phyloP scores from a whole-genome alignment of 1,284 basidiomycete species.

The Tilletia caries region DNA sequence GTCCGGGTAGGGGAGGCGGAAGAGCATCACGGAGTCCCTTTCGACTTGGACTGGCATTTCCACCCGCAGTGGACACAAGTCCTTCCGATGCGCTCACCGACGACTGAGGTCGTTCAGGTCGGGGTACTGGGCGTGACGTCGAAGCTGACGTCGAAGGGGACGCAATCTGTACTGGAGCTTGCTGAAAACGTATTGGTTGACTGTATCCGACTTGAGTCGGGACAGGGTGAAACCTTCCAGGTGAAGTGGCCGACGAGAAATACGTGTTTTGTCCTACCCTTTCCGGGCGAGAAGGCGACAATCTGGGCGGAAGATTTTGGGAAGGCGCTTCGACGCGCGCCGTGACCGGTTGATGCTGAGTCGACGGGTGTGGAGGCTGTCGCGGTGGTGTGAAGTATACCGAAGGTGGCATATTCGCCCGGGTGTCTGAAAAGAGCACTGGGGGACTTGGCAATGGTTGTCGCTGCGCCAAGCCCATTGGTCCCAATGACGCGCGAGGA shows the following conservation, averaged over 20 bases:
- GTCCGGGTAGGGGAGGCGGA: constrained; percentile 22
- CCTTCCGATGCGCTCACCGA: no score
- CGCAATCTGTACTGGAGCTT: background rate
- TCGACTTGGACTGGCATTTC: background rate
- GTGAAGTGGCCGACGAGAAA: no score
- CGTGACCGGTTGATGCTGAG: background rate
- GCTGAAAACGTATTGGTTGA: no score
- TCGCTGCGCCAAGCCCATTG: background rate
- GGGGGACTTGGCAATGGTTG: background rate
- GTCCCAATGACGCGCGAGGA: background rate
- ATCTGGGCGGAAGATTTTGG: no score
- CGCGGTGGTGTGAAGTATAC: background rate
- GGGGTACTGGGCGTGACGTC: no score
- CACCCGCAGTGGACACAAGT: background rate
- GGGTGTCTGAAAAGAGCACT: background rate
- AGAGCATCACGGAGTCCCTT: constrained; percentile 11
- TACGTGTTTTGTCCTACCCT: no score
- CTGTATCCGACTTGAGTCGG: no score
- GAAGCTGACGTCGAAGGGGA: background rate
- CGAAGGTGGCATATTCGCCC: background rate
- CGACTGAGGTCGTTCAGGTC: no score
- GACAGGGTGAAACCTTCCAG: no score
- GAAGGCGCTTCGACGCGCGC: no score
- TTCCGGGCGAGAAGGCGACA: no score
- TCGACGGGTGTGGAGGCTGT: background rate